These are phyloP conservation scores for Mycena haematopus DNA, from an alignment of 768 basidiomycete species.

Conservation along the genomic window DNA sequence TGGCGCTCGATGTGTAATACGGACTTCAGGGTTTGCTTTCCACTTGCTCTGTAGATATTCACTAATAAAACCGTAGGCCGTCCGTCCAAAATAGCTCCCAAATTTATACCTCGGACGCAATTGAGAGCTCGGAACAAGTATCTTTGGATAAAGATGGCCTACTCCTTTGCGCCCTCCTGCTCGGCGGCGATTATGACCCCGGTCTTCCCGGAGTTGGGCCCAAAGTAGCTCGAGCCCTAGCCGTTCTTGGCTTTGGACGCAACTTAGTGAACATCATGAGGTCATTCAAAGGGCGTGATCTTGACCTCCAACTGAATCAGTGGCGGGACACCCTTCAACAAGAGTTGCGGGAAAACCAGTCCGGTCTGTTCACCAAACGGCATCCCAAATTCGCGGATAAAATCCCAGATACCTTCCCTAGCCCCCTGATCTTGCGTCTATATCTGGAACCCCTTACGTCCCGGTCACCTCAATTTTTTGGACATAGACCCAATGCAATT, in stretches of 20 bases:
- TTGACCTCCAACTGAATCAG: background rate
- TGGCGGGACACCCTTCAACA: no score
- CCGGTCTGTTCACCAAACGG: no score
- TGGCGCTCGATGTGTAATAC: background rate
- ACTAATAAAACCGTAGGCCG: background rate
- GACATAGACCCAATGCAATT: no score
- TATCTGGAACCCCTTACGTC: no score
- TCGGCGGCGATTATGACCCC: constrained; percentile 2
- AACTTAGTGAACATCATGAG: background rate
- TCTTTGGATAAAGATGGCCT: background rate
- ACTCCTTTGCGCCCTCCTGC: background rate
- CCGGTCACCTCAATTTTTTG: no score
- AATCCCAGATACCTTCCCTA: no score
- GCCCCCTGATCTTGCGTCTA: no score
- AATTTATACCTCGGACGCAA: background rate
- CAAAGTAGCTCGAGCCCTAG: background rate
- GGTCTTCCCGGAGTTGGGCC: background rate
- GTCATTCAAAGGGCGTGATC: background rate
- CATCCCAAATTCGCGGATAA: no score
- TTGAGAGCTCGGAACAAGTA: background rate
- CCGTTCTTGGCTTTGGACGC: background rate
- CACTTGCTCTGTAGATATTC: no score
- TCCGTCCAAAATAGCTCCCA: background rate
- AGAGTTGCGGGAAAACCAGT: no score
- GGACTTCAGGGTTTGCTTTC: background rate